A percentile compares a stretch with the other conserved stretches of the same genome.
Conservation (phyloP, 192 early-diverging fungal species). For the Coemansia interrupta region DNA sequence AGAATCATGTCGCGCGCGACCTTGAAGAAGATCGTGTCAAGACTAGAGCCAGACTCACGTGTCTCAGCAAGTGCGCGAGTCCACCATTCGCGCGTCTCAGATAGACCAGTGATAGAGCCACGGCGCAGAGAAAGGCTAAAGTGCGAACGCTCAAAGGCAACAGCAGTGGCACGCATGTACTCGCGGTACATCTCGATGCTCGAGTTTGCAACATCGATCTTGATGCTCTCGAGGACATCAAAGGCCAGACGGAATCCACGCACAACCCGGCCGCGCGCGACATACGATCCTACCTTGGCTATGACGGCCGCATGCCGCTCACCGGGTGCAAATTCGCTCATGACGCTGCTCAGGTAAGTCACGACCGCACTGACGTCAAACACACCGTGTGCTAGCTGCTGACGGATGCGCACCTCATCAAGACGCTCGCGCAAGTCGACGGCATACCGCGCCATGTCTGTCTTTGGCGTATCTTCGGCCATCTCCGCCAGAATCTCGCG, state of each 20-base stretch:
- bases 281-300: conserved; percentile 58
- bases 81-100: conserved; percentile 45
- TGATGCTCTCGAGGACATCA: conserved; percentile 58
- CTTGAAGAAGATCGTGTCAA: conserved; percentile 28
- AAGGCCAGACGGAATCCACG: conserved; percentile 69
- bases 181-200: conserved; percentile 64
- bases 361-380: conserved; percentile 61
- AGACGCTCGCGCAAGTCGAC: conserved; percentile 50
- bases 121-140: conserved; percentile 52
- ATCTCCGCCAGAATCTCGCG: conserved; percentile 65
- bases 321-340: conserved; percentile 66
- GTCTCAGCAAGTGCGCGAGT: conserved; percentile 18
- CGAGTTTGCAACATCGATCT: conserved; percentile 61
- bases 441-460: conserved; percentile 38
- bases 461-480: conserved; percentile 33
- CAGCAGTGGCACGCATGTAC: conserved; percentile 64
- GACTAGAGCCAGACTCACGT: conserved; percentile 11
- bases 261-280: conserved; percentile 58
- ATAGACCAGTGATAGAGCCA: conserved; percentile 14
- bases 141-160: conserved; percentile 66
- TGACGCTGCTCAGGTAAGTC: conserved; percentile 56
- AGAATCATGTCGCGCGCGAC: conserved; percentile 40
- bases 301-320: conserved; percentile 62
- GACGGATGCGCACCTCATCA: conserved; percentile 57
- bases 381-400: conserved; percentile 66